Conservation (phyloP, 2,329 filamentous ascomycete species). For the Fusarium sp. region DNA sequence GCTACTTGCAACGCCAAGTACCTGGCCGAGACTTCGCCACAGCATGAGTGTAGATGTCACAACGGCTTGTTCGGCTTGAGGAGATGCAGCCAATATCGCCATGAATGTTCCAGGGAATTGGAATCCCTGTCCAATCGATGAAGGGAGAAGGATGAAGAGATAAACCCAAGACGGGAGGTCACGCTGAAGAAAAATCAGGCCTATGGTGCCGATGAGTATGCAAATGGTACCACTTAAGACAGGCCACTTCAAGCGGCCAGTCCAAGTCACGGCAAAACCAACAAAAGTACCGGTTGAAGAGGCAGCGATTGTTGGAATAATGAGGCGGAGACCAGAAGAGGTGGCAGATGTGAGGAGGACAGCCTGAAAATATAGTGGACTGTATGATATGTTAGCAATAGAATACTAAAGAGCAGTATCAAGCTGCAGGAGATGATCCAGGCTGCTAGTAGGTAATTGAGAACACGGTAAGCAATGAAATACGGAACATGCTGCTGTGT, state of each 20-base stretch:
- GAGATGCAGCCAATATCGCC: slow-evolving; percentile 66
- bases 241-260: slow-evolving; percentile 67
- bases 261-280: slow-evolving; percentile 70
- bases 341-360: slow-evolving; percentile 76
- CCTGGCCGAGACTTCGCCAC: slow-evolving; percentile 75
- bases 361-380: slow-evolving; percentile 80
- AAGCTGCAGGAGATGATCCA: background rate
- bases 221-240: slow-evolving; percentile 60
- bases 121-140: slow-evolving; percentile 69
- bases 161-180: slow-evolving; percentile 63
- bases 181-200: slow-evolving; percentile 59
- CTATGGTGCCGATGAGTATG: slow-evolving; percentile 60
- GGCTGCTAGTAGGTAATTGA: background rate
- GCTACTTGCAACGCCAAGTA: slow-evolving; percentile 77
- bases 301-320: slow-evolving; percentile 67
- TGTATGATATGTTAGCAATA: slow-evolving; percentile 35
- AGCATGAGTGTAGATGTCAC: slow-evolving; percentile 76
- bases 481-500: background rate
- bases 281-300: slow-evolving; percentile 65
- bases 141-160: slow-evolving; percentile 65
- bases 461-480: background rate
- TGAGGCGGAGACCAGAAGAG: slow-evolving; percentile 75
- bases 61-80: slow-evolving; percentile 71
- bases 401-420: background rate
- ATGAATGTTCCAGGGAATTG: slow-evolving; percentile 72